Evolutionary conservation across 257 asterid species (phyloP).

Genomic region (Ocimum tenuiflorum): DNA sequence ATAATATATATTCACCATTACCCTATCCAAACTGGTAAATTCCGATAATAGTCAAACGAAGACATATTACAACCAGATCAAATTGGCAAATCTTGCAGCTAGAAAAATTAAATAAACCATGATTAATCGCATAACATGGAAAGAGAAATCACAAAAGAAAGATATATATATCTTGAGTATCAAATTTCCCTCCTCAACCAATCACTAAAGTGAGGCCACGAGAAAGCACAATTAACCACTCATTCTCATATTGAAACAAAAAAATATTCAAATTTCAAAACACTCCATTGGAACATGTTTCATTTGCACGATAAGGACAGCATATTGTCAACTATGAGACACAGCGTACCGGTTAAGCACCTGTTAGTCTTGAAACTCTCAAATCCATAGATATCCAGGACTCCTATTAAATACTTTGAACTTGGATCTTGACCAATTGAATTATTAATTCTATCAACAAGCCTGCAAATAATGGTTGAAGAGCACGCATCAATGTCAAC

Average conservation of each 20-base stretch:
- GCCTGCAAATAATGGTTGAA: slow-evolving; percentile 42
- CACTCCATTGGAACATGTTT: not conserved
- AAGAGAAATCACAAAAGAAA: not conserved
- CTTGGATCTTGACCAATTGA: slow-evolving; percentile 74
- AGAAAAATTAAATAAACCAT: not conserved
- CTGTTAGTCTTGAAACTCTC: slow-evolving; percentile 96
- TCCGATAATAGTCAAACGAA: not conserved
- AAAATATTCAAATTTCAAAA: not conserved
- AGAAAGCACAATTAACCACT: too few species aligned
- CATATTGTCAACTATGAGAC: slow-evolving; percentile 34
- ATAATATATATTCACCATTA: not conserved
- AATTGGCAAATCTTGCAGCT: not conserved
- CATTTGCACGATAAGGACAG: not conserved
- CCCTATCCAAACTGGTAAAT: not conserved
- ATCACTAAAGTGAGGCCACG: not conserved
- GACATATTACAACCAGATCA: not conserved
- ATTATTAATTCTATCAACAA: slow-evolving; percentile 63
- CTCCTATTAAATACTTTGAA: slow-evolving; percentile 64
- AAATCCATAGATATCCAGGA: slow-evolving; percentile 80
- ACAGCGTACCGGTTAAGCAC: slow-evolving; percentile 78
- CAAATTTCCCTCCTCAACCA: not conserved
- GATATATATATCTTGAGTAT: not conserved
- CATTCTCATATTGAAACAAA: not conserved
- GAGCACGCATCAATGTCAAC: not conserved
- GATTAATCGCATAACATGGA: not conserved